Evolutionary conservation across 176 grass and related monocot species (phyloP), one percentile per base, ranked within the genome.

Genomic region (Bothriochloa decipiens): DNA sequence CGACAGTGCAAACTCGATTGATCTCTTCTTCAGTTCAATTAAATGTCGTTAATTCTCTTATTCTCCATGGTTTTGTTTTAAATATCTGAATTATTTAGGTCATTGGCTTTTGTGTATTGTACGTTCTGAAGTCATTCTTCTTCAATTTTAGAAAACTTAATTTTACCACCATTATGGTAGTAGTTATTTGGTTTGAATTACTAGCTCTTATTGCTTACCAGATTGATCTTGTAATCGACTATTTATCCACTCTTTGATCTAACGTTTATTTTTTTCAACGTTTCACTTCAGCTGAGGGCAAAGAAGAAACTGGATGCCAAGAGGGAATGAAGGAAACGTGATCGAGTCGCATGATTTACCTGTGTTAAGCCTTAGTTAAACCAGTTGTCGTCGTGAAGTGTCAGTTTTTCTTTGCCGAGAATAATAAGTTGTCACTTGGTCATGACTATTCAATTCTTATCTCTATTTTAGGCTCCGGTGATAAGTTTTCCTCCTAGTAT

Each of bases 301-400:
- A 70, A 70, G 68, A 70, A 70, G 68, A 70, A 70, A 40, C 36
- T 70, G 35, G 67, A 70, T 70, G 18, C 67, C 36, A 70, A 70
- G 67, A 1, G 67, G 36, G 67, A 70, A 40, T 70, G 67, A 70
- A 28, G 28, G 18, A 40, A n/a, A 40, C 39, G 50, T 53, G 18
- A 8, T 22, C 18, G 10, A 70, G 17, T 22, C 52, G 2, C 6
- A 55, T 55, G 52, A 22, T 35, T 69, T 40, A 39, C 23, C 28
- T 6, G 17, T n/a, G 18, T 40, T 8, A 41, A 41, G 36, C 3
- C 35, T 40, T 37, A 70, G 35, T 70, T 70, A 9, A 11, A 40
- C 4, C 2, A 17, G 29, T 66, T 66, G 64, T 35, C 65, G 29
- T 66, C 32, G 64, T 35, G 29, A 58, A 58, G 53, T 58, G 53